Percentiles rank a stretch among this genome's conserved stretches.
These are phyloP conservation scores for Emmonsiellopsis sp. DNA, from an alignment of 2,329 filamentous ascomycete genomes.

Conservation along the genomic window DNA sequence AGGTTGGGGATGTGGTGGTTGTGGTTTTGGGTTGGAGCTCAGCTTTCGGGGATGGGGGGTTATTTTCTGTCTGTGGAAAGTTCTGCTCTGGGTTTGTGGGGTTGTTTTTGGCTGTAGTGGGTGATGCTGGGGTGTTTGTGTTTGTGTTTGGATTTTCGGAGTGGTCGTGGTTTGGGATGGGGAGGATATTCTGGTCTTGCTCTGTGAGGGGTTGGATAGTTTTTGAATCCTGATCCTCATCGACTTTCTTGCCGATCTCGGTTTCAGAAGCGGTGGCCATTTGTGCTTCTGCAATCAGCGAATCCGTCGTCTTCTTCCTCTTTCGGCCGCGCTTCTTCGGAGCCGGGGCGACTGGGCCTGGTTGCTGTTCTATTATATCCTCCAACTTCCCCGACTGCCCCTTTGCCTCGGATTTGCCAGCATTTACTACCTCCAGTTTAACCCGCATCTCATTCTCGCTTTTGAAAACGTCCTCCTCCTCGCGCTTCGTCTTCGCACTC, in stretches of 20 bases:
- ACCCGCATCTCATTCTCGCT: slow-evolving; percentile 3
- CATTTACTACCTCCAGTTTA: slow-evolving; percentile 4
- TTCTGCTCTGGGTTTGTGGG: neutral
- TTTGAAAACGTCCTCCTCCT: slow-evolving; percentile 5
- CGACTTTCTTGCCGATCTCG: neutral
- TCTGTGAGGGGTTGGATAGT: neutral
- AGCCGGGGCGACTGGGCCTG: neutral
- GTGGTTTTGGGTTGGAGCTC: neutral
- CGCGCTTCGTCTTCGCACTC: neutral
- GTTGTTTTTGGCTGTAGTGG: neutral
- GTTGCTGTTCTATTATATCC: neutral
- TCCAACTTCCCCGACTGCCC: neutral
- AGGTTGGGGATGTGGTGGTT: neutral
- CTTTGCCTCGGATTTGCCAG: neutral
- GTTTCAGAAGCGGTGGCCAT: neutral
- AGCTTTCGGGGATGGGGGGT: neutral
- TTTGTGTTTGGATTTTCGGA: neutral
- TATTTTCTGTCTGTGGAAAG: neutral
- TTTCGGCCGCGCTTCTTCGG: slow-evolving; percentile 37
- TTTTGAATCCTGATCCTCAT: neutral
- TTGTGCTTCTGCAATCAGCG: slow-evolving; percentile 1
- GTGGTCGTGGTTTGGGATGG: neutral
- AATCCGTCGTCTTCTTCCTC: slow-evolving; percentile 26
- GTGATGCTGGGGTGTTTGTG: neutral
- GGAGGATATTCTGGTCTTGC: neutral